Percentiles rank a stretch among this genome's conserved stretches.
Evolutionary conservation across 352 stramenopile species (phyloP).

Genomic region (Pythium rishiriense): DNA sequence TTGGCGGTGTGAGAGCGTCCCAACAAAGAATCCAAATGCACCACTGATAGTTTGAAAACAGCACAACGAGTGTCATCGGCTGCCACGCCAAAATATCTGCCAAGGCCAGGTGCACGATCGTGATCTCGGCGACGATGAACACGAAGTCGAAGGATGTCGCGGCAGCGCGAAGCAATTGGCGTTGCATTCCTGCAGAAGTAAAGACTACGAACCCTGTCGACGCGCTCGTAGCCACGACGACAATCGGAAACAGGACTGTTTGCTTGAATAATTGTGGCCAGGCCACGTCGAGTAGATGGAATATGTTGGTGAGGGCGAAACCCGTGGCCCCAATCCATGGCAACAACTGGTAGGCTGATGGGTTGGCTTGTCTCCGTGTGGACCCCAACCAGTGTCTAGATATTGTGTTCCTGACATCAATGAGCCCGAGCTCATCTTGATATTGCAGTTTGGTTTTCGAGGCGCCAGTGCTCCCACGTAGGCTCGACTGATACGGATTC

Average conservation of each 20-base stretch:
- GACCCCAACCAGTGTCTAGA: background rate
- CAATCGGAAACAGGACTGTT: background rate
- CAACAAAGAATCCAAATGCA: slow-evolving; percentile 5
- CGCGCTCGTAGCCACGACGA: background rate
- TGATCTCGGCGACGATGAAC: slow-evolving; percentile 35
- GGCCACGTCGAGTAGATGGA: background rate
- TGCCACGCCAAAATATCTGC: slow-evolving; percentile 20
- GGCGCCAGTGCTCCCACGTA: background rate
- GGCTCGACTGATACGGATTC: background rate
- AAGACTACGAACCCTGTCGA: background rate
- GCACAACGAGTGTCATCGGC: background rate
- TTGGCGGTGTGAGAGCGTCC: slow-evolving; percentile 5
- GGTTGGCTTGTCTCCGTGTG: background rate
- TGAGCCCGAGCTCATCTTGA: background rate
- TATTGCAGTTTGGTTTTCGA: background rate
- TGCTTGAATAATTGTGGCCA: background rate
- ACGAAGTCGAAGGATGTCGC: slow-evolving; percentile 44
- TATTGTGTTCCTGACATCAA: background rate
- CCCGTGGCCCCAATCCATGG: background rate
- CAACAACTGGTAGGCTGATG: too few species aligned
- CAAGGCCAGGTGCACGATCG: slow-evolving; percentile 28
- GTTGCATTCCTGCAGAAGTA: slow-evolving; percentile 6
- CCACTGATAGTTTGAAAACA: slow-evolving; percentile 2
- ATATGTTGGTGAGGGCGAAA: background rate
- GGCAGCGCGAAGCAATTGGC: slow-evolving; percentile 30